A percentile compares a stretch with the other conserved stretches of the same genome.
phyloP scores from a whole-genome alignment of 148 eudicot genomes.

The Fagopyrum tataricum region DNA sequence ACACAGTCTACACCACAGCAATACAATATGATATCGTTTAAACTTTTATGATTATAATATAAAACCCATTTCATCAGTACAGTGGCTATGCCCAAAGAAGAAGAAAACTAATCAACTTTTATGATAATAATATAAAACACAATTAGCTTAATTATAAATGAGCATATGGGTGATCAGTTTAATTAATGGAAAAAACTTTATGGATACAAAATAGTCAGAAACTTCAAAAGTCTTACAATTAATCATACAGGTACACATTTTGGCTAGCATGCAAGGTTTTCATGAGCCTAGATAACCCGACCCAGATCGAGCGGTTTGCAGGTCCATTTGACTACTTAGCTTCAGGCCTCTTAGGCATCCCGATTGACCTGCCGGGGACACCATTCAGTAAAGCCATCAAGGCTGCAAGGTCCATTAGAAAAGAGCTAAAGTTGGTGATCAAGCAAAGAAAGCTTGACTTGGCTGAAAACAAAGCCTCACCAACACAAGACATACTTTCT shows the following conservation, averaged over 20 bases:
- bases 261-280: constrained; percentile 31
- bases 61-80: no score
- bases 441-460: constrained; percentile 28
- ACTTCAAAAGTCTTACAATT: no score
- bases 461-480: constrained; percentile 13
- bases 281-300: constrained; percentile 23
- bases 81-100: no score
- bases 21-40: no score
- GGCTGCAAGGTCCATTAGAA: constrained; percentile 9
- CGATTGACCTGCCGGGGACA: constrained; percentile 29
- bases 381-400: constrained; percentile 19
- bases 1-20: no score
- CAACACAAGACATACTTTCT: constrained; percentile 22
- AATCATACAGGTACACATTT: constrained; percentile 16
- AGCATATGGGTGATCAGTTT: no score
- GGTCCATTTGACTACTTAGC: constrained; percentile 16
- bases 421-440: constrained; percentile 17
- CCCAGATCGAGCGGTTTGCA: constrained; percentile 17
- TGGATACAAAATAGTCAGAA: no score
- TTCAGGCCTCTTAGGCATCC: constrained; percentile 21
- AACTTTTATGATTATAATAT: no score
- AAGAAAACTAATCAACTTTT: no score
- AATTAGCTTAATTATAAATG: no score
- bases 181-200: no score
- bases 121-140: no score